phyloP scores from a whole-genome alignment of 495 filamentous ascomycete genomes.

The Daldinia concentrica region DNA sequence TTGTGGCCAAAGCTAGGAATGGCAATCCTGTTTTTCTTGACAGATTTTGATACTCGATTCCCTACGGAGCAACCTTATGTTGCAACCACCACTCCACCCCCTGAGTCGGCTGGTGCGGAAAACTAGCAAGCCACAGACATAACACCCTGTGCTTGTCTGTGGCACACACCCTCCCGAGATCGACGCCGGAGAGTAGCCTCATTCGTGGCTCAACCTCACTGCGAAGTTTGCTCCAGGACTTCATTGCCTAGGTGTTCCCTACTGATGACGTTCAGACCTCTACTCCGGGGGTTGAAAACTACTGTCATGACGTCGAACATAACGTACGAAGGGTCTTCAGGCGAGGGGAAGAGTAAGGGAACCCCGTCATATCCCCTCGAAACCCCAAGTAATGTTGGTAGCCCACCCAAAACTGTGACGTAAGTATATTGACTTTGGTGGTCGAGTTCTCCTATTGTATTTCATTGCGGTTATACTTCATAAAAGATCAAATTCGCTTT shows the following conservation, averaged over 20 bases:
- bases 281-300: not conserved
- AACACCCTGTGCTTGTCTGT: constrained; percentile 18
- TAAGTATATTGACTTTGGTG: constrained; percentile 13
- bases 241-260: constrained; percentile 35
- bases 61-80: not conserved
- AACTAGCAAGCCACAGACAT: constrained; percentile 34
- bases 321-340: constrained; percentile 26
- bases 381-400: not conserved
- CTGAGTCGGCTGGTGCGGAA: not conserved
- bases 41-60: not conserved
- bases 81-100: not conserved
- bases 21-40: constrained; percentile 35
- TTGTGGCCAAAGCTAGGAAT: not conserved
- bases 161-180: constrained; percentile 25
- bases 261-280: constrained; percentile 42
- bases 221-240: constrained; percentile 18
- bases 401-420: constrained; percentile 24
- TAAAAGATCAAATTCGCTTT: constrained; percentile 29
- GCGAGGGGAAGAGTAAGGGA: not conserved
- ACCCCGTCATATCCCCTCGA: not conserved
- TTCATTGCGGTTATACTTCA: constrained; percentile 15
- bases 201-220: constrained; percentile 41
- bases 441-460: not conserved
- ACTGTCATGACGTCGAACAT: constrained; percentile 44
- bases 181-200: constrained; percentile 35